phyloP scores from a whole-genome alignment of 129 eudicot species.

The Flaveria robusta region DNA sequence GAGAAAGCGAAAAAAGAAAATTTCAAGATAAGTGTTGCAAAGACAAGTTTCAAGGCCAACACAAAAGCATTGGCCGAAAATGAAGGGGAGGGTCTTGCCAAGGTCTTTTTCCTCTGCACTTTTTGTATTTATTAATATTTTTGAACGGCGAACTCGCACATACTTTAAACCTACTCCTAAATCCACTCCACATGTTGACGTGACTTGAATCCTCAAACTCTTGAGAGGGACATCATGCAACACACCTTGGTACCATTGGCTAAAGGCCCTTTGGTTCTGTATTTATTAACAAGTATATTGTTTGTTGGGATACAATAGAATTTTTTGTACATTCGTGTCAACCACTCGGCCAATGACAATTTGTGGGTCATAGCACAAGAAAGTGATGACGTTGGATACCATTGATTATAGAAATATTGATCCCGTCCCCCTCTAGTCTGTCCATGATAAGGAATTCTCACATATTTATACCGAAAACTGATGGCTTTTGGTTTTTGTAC shows the following conservation, averaged over 20 bases:
- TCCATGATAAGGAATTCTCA: not conserved
- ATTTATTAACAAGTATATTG: not conserved
- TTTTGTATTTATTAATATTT: not conserved
- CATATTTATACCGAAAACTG: not conserved
- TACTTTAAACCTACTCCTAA: no score
- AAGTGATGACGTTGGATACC: not conserved
- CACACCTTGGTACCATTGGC: no score
- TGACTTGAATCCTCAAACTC: no score
- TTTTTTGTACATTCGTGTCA: no score
- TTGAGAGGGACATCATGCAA: no score
- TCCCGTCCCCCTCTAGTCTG: not conserved
- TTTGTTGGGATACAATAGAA: not conserved
- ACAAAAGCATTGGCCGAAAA: slow-evolving; percentile 99
- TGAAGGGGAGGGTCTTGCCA: slow-evolving; percentile 97
- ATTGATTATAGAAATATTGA: not conserved
- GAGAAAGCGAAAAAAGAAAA: slow-evolving; percentile 88
- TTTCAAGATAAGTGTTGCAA: slow-evolving; percentile 77
- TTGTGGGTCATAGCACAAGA: not conserved
- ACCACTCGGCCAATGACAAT: not conserved
- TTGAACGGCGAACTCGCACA: not conserved
- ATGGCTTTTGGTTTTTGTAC: slow-evolving; percentile 16
- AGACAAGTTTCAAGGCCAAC: slow-evolving; percentile 97
- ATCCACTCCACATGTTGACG: no score
- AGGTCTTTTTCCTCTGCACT: slow-evolving; percentile 46
- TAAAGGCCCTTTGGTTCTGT: no score